Conservation (phyloP, 306 rosid species). For the Morella rubra region DNA sequence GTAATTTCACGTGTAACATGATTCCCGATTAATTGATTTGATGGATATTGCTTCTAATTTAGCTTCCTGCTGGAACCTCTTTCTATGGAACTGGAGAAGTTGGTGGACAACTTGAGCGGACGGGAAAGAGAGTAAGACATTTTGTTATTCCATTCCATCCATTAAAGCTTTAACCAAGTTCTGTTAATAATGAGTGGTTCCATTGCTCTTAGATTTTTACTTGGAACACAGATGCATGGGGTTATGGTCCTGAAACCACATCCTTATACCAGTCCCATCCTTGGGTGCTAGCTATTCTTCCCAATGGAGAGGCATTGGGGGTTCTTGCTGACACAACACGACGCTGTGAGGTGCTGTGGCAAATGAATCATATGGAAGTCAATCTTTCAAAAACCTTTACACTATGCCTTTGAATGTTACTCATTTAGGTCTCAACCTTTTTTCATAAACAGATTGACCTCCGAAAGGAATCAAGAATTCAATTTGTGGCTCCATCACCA, state of each 20-base stretch:
- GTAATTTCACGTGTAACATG: not conserved
- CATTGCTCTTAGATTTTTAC: conserved; percentile 58
- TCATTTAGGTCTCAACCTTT: conserved; percentile 27
- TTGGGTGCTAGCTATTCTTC: conserved; percentile 94
- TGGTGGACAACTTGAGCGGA: conserved; percentile 86
- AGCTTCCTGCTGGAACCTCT: conserved; percentile 82
- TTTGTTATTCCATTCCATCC: not conserved
- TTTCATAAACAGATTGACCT: conserved; percentile 68
- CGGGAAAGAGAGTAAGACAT: conserved; percentile 73
- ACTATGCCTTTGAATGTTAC: conserved; percentile 8
- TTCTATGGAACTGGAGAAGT: conserved; percentile 92
- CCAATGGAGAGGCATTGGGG: conserved; percentile 84
- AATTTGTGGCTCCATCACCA: conserved; percentile 63
- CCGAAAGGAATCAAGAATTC: conserved; percentile 67
- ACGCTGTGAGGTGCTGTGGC: conserved; percentile 83
- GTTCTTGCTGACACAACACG: conserved; percentile 84
- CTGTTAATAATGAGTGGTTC: conserved; percentile 11
- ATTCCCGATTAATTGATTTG: conserved; percentile 13
- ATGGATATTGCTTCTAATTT: conserved; percentile 31
- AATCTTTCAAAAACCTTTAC: conserved; percentile 15
- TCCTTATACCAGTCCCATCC: conserved; percentile 96
- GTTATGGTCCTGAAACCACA: conserved; percentile 80
- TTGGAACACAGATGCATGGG: conserved; percentile 89
- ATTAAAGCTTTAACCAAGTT: not conserved
- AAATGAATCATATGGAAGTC: conserved; percentile 26